Evolutionary conservation across 2,329 filamentous ascomycete genomes (phyloP).

Genomic region (Calonectria pauciramosa): DNA sequence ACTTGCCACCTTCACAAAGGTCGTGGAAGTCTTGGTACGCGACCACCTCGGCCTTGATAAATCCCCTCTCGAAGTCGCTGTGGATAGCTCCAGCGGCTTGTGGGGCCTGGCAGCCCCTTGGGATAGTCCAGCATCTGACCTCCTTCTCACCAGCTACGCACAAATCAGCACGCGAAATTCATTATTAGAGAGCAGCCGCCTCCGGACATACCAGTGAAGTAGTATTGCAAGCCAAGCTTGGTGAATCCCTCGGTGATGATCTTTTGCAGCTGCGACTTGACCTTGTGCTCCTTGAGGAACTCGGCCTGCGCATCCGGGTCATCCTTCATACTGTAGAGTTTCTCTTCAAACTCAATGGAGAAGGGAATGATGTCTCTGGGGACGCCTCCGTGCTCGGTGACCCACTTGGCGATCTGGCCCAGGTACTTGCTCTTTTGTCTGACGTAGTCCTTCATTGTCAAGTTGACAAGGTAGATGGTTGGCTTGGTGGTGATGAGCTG

Average conservation of each 20-base stretch:
- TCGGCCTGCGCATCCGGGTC: constrained; percentile 51
- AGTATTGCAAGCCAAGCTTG: constrained; percentile 60
- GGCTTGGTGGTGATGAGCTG: constrained; percentile 62
- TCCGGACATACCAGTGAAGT: constrained; percentile 55
- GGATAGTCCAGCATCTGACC: constrained; percentile 60
- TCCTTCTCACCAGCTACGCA: constrained; percentile 58
- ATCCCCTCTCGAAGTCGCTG: constrained; percentile 58
- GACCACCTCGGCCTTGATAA: constrained; percentile 62
- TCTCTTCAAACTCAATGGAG: constrained; percentile 61
- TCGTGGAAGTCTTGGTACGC: constrained; percentile 61
- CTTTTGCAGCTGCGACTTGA: constrained; percentile 57
- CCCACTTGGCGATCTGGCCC: constrained; percentile 59
- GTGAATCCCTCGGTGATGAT: constrained; percentile 60
- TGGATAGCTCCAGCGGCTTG: constrained; percentile 59
- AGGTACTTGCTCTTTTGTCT: constrained; percentile 62
- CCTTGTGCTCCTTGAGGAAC: constrained; percentile 57
- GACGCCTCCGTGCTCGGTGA: constrained; percentile 57
- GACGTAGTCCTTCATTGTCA: constrained; percentile 63
- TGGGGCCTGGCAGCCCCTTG: constrained; percentile 53
- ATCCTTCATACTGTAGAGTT: constrained; percentile 54
- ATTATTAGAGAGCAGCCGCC: not conserved
- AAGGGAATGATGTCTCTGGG: constrained; percentile 59
- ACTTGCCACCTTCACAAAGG: constrained; percentile 58
- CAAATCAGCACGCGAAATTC: constrained; percentile 19
- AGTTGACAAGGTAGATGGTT: constrained; percentile 59